phyloP scores from a whole-genome alignment of 2,329 filamentous ascomycete genomes.

The Pseudogymnoascus sp. region DNA sequence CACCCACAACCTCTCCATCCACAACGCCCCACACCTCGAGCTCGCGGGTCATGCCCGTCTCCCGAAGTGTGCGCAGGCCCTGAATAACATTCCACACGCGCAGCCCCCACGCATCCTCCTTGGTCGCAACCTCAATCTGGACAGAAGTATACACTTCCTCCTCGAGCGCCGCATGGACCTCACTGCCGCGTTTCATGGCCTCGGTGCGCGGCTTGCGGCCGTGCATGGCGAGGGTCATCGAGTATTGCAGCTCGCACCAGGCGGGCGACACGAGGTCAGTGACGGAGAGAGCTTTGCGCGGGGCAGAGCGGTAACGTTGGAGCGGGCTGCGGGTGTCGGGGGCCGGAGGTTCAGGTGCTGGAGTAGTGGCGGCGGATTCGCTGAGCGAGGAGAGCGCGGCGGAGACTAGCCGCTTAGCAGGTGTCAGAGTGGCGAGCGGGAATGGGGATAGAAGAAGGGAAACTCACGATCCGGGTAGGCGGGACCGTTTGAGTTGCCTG shows the following conservation, averaged over 20 bases:
- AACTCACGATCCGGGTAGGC: slow-evolving; percentile 48
- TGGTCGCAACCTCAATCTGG: slow-evolving; percentile 60
- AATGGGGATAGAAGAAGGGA: neutral
- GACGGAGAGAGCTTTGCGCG: slow-evolving; percentile 73
- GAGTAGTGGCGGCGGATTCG: neutral
- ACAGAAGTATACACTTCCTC: slow-evolving; percentile 76
- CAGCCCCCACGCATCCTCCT: slow-evolving; percentile 76
- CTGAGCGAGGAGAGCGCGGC: neutral
- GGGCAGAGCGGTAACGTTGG: slow-evolving; percentile 68
- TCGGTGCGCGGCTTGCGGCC: slow-evolving; percentile 68
- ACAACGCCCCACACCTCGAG: slow-evolving; percentile 79
- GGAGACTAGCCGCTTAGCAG: slow-evolving; percentile 52
- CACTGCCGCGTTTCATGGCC: slow-evolving; percentile 77
- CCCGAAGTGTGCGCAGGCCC: slow-evolving; percentile 65
- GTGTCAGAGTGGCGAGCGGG: slow-evolving; percentile 46
- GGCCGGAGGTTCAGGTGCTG: neutral
- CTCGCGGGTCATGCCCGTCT: slow-evolving; percentile 66
- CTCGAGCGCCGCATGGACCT: slow-evolving; percentile 75
- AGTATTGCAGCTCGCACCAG: slow-evolving; percentile 95
- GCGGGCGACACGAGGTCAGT: slow-evolving; percentile 81
- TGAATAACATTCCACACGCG: slow-evolving; percentile 88
- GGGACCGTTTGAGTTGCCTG: slow-evolving; percentile 24
- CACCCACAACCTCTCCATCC: slow-evolving; percentile 76
- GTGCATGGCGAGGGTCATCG: slow-evolving; percentile 71
- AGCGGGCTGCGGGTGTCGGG: slow-evolving; percentile 54